Percentiles rank a stretch among this genome's conserved stretches.
Evolutionary conservation across 2,329 filamentous ascomycete species (phyloP).

Genomic region (Fusarium annulatum): DNA sequence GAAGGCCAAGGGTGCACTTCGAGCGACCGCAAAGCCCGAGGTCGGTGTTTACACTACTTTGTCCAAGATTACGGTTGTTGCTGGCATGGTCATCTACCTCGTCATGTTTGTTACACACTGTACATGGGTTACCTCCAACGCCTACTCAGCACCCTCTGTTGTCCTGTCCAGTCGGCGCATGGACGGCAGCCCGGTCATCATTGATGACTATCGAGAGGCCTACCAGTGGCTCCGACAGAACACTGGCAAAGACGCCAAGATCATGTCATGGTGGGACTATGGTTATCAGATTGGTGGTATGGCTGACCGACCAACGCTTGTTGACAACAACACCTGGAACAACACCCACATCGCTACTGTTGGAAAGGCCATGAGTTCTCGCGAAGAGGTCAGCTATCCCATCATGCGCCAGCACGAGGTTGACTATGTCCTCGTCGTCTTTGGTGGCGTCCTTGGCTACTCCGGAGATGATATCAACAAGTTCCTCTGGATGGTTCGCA

Average conservation of each 20-base stretch:
- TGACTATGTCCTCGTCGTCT: constrained; percentile 97
- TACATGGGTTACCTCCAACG: constrained; percentile 99
- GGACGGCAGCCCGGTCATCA: constrained; percentile 97
- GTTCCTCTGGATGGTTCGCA: constrained; percentile 99
- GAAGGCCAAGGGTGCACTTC: constrained; percentile 67
- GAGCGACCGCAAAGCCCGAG: constrained; percentile 76
- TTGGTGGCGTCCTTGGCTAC: constrained; percentile 94
- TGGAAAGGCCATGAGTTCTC: constrained; percentile 97
- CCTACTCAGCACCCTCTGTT: constrained; percentile 97
- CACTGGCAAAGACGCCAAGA: constrained; percentile 92
- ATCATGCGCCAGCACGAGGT: constrained; percentile 99
- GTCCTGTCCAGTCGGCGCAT: constrained; percentile 92
- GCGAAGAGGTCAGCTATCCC: constrained; percentile 97
- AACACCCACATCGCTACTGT: constrained; percentile 99
- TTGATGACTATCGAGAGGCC: constrained; percentile 98
- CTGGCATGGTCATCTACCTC: constrained; percentile 80
- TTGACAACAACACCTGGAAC: constrained; percentile 99
- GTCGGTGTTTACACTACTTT: constrained; percentile 85
- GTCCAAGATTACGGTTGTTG: constrained; percentile 83
- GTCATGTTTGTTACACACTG: constrained; percentile 96
- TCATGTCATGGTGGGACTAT: constrained; percentile 99
- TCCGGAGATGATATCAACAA: constrained; percentile 99
- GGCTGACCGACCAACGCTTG: constrained; percentile 95
- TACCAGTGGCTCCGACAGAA: constrained; percentile 99
- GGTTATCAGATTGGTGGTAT: constrained; percentile 99